These are phyloP conservation scores for Ascochyta fabae DNA, from an alignment of 2,329 filamentous ascomycete genomes.

Conservation along the genomic window DNA sequence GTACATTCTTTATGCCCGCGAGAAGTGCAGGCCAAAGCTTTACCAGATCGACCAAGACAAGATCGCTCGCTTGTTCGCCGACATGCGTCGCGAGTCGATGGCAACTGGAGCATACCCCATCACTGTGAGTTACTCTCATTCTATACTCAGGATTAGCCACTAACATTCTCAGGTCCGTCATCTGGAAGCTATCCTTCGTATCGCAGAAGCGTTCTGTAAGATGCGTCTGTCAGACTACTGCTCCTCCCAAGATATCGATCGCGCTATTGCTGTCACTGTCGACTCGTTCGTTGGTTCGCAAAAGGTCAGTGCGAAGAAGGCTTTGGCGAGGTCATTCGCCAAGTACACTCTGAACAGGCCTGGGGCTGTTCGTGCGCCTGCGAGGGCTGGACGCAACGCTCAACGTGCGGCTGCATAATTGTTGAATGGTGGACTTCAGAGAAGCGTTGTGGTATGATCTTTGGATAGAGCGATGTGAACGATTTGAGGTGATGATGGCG, in stretches of 20 bases:
- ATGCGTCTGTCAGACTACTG: constrained; percentile 99
- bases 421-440: background rate
- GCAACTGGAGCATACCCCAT: constrained; percentile 97
- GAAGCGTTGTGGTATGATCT: background rate
- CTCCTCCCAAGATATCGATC: constrained; percentile 87
- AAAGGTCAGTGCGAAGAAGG: constrained; percentile 98
- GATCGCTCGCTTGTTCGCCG: constrained; percentile 88
- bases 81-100: constrained; percentile 91
- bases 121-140: constrained; percentile 69
- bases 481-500: background rate
- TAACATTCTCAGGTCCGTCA: constrained; percentile 78
- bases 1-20: constrained; percentile 94
- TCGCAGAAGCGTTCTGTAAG: constrained; percentile 91
- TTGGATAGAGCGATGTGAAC: background rate
- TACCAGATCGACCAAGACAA: constrained; percentile 99
- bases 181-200: constrained; percentile 96
- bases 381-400: constrained; percentile 35
- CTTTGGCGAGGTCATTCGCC: constrained; percentile 89
- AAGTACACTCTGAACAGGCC: constrained; percentile 73
- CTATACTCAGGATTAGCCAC: background rate
- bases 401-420: constrained; percentile 39
- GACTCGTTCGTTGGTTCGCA: constrained; percentile 96
- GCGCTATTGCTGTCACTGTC: constrained; percentile 94
- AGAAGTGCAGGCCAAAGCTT: constrained; percentile 87
- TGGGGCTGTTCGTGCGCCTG: constrained; percentile 47